Conservation (phyloP, 179 eudicot species). For the Beta corolliflora region DNA sequence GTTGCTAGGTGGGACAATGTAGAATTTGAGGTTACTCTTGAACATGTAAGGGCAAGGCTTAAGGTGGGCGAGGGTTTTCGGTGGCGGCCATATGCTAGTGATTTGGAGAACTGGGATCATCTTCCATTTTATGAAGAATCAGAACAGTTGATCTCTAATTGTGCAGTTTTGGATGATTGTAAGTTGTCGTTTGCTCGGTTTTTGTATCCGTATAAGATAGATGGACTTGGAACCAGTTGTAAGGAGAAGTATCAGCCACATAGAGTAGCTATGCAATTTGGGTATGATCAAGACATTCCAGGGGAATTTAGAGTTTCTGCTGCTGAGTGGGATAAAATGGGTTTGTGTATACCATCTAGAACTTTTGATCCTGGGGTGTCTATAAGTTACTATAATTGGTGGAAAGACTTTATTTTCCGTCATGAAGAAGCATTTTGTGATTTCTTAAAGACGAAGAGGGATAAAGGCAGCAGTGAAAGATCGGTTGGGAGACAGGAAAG, state of each 20-base stretch:
- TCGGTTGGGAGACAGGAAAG: not conserved
- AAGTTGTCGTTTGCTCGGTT: constrained; percentile 32
- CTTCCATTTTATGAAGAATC: constrained; percentile 28
- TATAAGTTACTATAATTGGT: constrained; percentile 26
- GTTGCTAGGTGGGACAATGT: constrained; percentile 35
- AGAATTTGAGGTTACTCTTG: constrained; percentile 10
- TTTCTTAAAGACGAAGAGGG: not conserved
- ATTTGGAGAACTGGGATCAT: constrained; percentile 24
- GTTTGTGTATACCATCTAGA: constrained; percentile 29
- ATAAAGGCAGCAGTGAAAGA: not conserved
- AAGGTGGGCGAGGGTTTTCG: constrained; percentile 24
- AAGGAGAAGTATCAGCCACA: constrained; percentile 30
- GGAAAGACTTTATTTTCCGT: constrained; percentile 21
- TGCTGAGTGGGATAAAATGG: constrained; percentile 11
- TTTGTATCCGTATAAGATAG: constrained; percentile 23
- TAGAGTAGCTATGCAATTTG: constrained; percentile 43
- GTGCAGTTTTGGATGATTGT: constrained; percentile 19
- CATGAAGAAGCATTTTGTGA: constrained; percentile 14
- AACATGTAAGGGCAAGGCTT: constrained; percentile 20
- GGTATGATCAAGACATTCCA: constrained; percentile 39
- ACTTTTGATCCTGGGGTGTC: constrained; percentile 26
- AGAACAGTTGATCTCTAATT: constrained; percentile 18
- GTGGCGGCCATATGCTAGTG: constrained; percentile 38
- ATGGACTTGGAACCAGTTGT: constrained; percentile 21
- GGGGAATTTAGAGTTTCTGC: not conserved